These are phyloP conservation scores for Phanerochaete carnosa DNA, from an alignment of 768 basidiomycete genomes.

Conservation along the genomic window DNA sequence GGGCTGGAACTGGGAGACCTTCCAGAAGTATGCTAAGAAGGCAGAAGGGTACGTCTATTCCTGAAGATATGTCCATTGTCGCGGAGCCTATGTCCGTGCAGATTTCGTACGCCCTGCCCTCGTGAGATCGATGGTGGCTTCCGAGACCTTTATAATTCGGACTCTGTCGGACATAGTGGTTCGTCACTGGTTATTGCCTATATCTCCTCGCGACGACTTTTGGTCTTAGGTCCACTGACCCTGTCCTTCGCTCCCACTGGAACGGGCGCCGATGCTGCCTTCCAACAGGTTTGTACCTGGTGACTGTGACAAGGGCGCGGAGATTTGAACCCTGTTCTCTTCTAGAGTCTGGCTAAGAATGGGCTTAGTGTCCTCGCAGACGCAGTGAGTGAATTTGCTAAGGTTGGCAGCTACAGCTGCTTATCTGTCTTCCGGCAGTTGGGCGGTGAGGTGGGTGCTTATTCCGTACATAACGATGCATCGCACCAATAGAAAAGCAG, in stretches of 20 bases:
- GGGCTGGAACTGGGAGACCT: no score
- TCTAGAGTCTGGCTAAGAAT: not conserved
- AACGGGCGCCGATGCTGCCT: not conserved
- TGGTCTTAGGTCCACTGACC: not conserved
- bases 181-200: no score
- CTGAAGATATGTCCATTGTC: not conserved
- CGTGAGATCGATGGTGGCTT: not conserved
- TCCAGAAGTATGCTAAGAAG: not conserved
- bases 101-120: not conserved
- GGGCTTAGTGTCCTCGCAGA: not conserved
- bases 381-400: not conserved
- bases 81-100: not conserved
- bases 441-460: not conserved
- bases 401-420: no score
- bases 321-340: not conserved
- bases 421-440: no score
- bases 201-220: no score
- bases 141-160: not conserved
- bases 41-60: not conserved
- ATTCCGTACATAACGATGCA: no score
- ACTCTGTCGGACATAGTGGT: not conserved
- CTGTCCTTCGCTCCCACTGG: not conserved
- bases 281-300: not conserved
- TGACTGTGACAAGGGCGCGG: not conserved
- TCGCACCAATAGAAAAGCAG: not conserved